These are phyloP conservation scores for Malassezia caprae DNA, from an alignment of 1,284 basidiomycete genomes.

Conservation along the genomic window DNA sequence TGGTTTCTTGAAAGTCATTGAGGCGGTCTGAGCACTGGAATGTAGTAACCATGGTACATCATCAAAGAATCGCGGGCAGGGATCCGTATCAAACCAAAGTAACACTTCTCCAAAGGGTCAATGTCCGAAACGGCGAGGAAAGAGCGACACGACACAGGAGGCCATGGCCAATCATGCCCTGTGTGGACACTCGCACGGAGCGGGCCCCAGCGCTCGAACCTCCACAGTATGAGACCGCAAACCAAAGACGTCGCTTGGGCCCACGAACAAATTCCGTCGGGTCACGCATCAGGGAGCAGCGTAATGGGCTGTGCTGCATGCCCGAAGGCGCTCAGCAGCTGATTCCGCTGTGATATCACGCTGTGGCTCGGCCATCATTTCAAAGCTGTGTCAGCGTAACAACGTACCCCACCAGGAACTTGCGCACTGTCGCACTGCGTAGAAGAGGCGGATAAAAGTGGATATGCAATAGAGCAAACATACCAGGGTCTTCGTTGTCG, in stretches of 20 bases:
- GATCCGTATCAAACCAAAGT: too few species aligned
- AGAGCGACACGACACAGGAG: not conserved
- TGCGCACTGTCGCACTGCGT: slow-evolving; percentile 69
- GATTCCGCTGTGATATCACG: slow-evolving; percentile 83
- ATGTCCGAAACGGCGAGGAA: not conserved
- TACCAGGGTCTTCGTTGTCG: slow-evolving; percentile 50
- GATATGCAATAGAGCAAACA: slow-evolving; percentile 67
- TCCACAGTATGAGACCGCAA: not conserved
- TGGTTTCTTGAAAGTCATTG: not conserved
- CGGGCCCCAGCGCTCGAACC: not conserved
- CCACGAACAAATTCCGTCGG: too few species aligned
- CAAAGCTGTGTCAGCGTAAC: slow-evolving; percentile 56
- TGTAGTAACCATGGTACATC: not conserved
- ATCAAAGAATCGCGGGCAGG: not conserved
- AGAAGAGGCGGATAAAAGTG: slow-evolving; percentile 82
- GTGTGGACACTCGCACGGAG: not conserved
- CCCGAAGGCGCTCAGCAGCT: slow-evolving; percentile 62
- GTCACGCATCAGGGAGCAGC: not conserved
- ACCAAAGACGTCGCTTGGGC: too few species aligned
- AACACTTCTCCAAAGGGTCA: not conserved
- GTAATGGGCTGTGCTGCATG: slow-evolving; percentile 29
- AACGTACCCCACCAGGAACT: slow-evolving; percentile 78
- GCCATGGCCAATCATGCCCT: not conserved
- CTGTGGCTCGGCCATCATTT: slow-evolving; percentile 83
- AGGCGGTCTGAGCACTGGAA: not conserved